Evolutionary conservation across 2,329 filamentous ascomycete species (phyloP), one percentile per base, ranked within the genome.

Genomic region (Xylaria sp.): DNA sequence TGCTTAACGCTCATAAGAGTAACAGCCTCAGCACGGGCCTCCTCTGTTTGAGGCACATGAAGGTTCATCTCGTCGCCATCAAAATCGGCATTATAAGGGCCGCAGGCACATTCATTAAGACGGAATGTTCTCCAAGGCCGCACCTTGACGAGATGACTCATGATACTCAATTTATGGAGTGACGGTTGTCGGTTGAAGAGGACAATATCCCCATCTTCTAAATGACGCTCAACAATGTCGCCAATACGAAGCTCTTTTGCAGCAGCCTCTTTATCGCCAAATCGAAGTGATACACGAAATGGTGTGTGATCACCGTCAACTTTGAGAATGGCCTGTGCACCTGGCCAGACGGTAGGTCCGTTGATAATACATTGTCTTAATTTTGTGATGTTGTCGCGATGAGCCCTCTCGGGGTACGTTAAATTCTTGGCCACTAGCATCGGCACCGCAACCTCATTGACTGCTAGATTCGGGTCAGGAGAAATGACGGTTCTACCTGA

Each of bases 21-120:
- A 76, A 97, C 97, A 0, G 96, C 96, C 81, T 99, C 96, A 2
- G 95, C 93, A 66, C 96, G 89, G 11, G 96, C 95, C 81, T 99
- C 96, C 82, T 99, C 96, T 0, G 96, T 98, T 79, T 99, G 96
- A 2, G 96, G 96, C 17, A 99, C 94, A 81, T 99, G 96, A 57
- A 99, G 82, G 75, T 99, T 99, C 96, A 99, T 99, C 80, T 99
- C 96, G 75, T 99, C 96, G 68, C 96, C 96, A 76, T 99, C 96
- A 74, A 99, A 99, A 87, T 99, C 96, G 65, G 96, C 96, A 75
- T 99, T 99, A 85, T 99, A 99, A 3, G 96, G 96, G 70, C 92
- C 94, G 81, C 96, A 99, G 1, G 97, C 96, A 87, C 96, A 99
- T 79, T 99, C 96, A 78, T 99, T 99, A 20, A 99, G 86, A 63